phyloP scores from a whole-genome alignment of 441 rosid genomes.

The Pelargonium cotyledonis region DNA sequence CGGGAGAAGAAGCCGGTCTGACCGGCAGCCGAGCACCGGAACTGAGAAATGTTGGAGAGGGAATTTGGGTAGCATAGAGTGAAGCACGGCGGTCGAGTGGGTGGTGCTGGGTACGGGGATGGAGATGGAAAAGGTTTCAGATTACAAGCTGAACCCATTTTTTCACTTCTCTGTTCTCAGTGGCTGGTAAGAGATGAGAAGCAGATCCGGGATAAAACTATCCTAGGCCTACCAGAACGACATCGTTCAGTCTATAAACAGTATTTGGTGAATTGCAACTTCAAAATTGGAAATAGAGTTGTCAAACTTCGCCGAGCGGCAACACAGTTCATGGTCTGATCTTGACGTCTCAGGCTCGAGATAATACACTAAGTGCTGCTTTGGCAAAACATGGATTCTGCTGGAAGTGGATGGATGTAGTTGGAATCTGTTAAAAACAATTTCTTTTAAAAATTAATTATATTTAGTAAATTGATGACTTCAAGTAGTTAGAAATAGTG shows the following conservation, averaged over 20 bases:
- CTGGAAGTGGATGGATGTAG: no score
- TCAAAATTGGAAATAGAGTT: no score
- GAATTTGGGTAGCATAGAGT: conserved; percentile 7
- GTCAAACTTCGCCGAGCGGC: no score
- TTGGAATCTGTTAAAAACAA: no score
- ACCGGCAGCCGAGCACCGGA: conserved; percentile 50
- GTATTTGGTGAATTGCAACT: no score
- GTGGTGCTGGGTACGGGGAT: background rate
- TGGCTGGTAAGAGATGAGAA: background rate
- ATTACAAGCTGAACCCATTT: background rate
- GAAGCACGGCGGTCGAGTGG: conserved; percentile 3
- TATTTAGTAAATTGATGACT: no score
- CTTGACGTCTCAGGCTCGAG: no score
- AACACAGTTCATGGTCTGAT: no score
- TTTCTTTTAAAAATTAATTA: no score
- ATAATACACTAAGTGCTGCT: no score
- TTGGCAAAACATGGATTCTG: no score
- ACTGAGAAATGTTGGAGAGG: conserved; percentile 23
- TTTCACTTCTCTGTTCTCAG: background rate
- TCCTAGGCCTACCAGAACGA: background rate
- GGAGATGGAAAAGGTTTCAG: background rate
- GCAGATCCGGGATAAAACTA: background rate
- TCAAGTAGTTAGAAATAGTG: no score
- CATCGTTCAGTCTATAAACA: background rate
- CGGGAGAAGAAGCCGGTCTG: conserved; percentile 87